Evolutionary conservation across 306 rosid species (phyloP), one percentile per base, ranked within the genome.

Genomic region (Cicer judaicum): DNA sequence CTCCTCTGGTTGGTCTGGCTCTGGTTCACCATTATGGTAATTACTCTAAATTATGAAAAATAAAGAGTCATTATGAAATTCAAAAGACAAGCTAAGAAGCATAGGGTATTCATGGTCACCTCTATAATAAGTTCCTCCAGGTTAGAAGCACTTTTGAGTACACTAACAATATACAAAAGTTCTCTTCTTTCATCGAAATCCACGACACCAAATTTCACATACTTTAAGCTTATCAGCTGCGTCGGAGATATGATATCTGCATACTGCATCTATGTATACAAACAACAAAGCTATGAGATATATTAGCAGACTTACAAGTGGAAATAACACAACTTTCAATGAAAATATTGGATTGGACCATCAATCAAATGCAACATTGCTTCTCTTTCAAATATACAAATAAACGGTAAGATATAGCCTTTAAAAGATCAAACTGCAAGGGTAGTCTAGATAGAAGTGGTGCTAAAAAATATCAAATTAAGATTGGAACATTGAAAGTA

Each of bases 141-240:
- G 70, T 39, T 55, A 15, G 85, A 29, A 70, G 63, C 61, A 64
- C 65, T 81, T 64, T 53, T 40, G 44, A 76, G 69, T 8, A 81
- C 18, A 21, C 59, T 54, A 38, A 15, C 3, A 46, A 46, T 18
- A 12, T 44, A 66, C 13, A 8, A 13, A 47, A 70, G 38, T 19
- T 70, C 56, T 13, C 0, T 18, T 14, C 4, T 3, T 2, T 18
- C 7, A 47, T 3, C 2, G 14, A 76, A 76, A 81, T 50, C 0
- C 66, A 76, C 43, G n/a, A 2, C 36, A n/a, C 0, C 7, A 10
- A 81, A 40, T 14, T 55, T 0, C 15, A 76, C 24, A 71, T 11
- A 5, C 14, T 16, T 47, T 16, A 64, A 39, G 4, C 5, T 12
- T 43, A 5, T 18, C 41, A 2, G 50, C 19, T 63, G 50, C 8